phyloP scores from a whole-genome alignment of 768 basidiomycete species.

The Pholiota microspora region DNA sequence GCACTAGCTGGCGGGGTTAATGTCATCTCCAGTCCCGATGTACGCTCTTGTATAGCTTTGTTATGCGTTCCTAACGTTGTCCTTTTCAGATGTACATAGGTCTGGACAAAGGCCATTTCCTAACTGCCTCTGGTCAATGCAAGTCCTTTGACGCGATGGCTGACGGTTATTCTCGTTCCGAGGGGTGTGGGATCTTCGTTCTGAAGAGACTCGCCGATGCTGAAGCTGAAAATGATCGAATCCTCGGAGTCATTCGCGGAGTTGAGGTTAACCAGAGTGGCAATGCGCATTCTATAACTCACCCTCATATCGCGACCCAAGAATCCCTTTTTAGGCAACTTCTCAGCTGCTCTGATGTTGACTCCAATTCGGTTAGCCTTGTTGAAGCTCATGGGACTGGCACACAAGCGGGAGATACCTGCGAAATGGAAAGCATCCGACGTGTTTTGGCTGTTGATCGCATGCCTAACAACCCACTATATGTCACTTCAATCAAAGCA shows the following conservation, averaged over 20 bases:
- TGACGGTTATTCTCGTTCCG: constrained; percentile 70
- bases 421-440: constrained; percentile 63
- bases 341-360: constrained; percentile 42
- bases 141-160: constrained; percentile 70
- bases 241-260: constrained; percentile 68
- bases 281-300: constrained; percentile 64
- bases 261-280: constrained; percentile 74
- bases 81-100: constrained; percentile 61
- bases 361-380: constrained; percentile 49
- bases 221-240: constrained; percentile 60
- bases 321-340: constrained; percentile 49
- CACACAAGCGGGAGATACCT: constrained; percentile 67
- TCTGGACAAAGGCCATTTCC: constrained; percentile 65
- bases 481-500: constrained; percentile 68
- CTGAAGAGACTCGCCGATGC: constrained; percentile 72
- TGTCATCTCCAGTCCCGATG: constrained; percentile 67
- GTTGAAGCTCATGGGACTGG: constrained; percentile 79
- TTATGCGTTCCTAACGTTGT: neutral
- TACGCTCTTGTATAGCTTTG: constrained; percentile 30
- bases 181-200: constrained; percentile 71
- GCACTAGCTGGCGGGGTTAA: constrained; percentile 79
- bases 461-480: constrained; percentile 46
- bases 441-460: constrained; percentile 46
- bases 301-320: constrained; percentile 67
- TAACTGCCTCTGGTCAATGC: constrained; percentile 65